phyloP scores from a whole-genome alignment of 2,329 filamentous ascomycete genomes.

The Cercospora janseana region DNA sequence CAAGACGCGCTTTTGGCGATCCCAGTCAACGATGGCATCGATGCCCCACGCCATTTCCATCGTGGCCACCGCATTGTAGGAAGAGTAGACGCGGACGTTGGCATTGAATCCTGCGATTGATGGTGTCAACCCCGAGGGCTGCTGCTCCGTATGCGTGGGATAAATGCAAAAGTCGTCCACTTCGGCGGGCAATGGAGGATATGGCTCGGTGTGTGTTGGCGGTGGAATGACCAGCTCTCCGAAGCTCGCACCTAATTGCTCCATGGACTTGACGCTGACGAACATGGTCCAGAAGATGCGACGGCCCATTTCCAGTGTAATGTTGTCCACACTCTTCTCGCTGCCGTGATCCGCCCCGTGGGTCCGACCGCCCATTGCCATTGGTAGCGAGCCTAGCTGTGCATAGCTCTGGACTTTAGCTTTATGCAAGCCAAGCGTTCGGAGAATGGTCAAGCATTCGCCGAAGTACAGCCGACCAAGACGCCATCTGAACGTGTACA shows the following conservation, averaged over 20 bases:
- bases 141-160: slow-evolving; percentile 65
- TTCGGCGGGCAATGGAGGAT: slow-evolving; percentile 76
- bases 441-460: slow-evolving; percentile 68
- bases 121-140: slow-evolving; percentile 66
- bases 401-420: slow-evolving; percentile 48
- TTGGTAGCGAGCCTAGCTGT: slow-evolving; percentile 39
- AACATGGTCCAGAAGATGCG: slow-evolving; percentile 80
- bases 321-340: slow-evolving; percentile 44
- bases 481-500: slow-evolving; percentile 67
- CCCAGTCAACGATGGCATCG: slow-evolving; percentile 71
- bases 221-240: slow-evolving; percentile 73
- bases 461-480: slow-evolving; percentile 68
- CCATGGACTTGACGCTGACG: slow-evolving; percentile 68
- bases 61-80: slow-evolving; percentile 75
- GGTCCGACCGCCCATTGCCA: slow-evolving; percentile 39
- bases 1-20: slow-evolving; percentile 71
- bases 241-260: slow-evolving; percentile 71
- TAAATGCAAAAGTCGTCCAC: slow-evolving; percentile 82
- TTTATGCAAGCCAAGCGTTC: slow-evolving; percentile 65
- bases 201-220: slow-evolving; percentile 69
- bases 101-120: slow-evolving; percentile 77
- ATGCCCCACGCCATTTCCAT: slow-evolving; percentile 80
- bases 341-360: slow-evolving; percentile 38
- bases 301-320: slow-evolving; percentile 55
- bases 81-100: slow-evolving; percentile 73